Percentiles rank a stretch among this genome's conserved stretches.
phyloP scores from a whole-genome alignment of 2,329 filamentous ascomycete species.

The Neonectria faginata region DNA sequence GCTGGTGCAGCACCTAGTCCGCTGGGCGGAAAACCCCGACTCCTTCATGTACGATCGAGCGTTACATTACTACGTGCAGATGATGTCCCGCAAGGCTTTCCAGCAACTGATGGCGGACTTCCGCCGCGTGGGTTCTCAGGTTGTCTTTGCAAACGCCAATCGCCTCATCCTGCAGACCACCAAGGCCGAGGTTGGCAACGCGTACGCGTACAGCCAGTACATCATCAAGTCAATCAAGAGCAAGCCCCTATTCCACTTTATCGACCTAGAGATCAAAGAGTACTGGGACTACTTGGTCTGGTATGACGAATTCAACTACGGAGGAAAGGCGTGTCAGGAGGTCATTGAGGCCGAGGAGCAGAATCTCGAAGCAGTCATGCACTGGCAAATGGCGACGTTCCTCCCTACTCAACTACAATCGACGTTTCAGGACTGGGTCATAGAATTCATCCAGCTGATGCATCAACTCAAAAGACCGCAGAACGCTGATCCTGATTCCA shows the following conservation, averaged over 20 bases:
- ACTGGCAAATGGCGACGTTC: constrained; percentile 96
- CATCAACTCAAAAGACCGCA: constrained; percentile 81
- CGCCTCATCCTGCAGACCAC: constrained; percentile 93
- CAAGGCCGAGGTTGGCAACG: constrained; percentile 96
- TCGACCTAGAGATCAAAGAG: constrained; percentile 96
- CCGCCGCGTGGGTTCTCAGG: constrained; percentile 90
- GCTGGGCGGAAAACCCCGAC: constrained; percentile 94
- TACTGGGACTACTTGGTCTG: constrained; percentile 99
- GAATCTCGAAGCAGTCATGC: constrained; percentile 90
- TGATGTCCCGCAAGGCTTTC: constrained; percentile 97
- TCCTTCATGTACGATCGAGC: constrained; percentile 96
- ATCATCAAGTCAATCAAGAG: constrained; percentile 97
- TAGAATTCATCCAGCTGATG: constrained; percentile 96
- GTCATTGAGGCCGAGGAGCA: constrained; percentile 81
- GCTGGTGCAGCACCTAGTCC: constrained; percentile 95
- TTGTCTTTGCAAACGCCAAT: constrained; percentile 94
- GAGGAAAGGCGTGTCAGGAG: constrained; percentile 88
- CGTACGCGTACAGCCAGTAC: constrained; percentile 96
- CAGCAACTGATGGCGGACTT: constrained; percentile 98
- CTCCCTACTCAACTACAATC: constrained; percentile 83
- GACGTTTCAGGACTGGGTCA: constrained; percentile 90
- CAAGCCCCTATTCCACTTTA: constrained; percentile 95
- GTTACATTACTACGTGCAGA: constrained; percentile 96
- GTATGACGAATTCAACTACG: constrained; percentile 99
- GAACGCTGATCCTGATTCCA: constrained; percentile 62